A percentile compares a stretch with the other conserved stretches of the same genome.
These are phyloP conservation scores for Scedosporium minutisporum DNA, from an alignment of 2,329 filamentous ascomycete genomes.

Conservation along the genomic window DNA sequence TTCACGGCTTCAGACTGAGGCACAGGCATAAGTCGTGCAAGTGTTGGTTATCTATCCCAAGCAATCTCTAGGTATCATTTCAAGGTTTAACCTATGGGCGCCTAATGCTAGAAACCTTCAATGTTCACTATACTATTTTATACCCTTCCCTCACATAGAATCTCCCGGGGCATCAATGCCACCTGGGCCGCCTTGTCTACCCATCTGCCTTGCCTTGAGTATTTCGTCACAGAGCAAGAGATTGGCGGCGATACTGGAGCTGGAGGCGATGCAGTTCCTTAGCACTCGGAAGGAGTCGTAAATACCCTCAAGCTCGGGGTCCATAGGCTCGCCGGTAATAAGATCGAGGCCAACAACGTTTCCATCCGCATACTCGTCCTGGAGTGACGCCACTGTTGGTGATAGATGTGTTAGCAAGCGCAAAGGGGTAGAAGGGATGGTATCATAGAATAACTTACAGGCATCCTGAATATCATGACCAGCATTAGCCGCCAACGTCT, in stretches of 20 bases:
- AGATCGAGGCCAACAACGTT: slow-evolving; percentile 82
- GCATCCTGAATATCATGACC: slow-evolving; percentile 96
- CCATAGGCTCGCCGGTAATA: slow-evolving; percentile 84
- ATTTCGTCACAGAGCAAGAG: slow-evolving; percentile 92
- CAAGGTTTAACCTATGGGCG: neutral
- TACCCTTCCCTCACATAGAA: slow-evolving; percentile 32
- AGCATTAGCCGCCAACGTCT: slow-evolving; percentile 91
- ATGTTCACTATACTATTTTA: slow-evolving; percentile 2
- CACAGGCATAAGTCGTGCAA: too few species aligned
- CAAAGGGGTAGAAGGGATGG: neutral
- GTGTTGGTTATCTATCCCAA: neutral
- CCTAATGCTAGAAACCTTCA: neutral
- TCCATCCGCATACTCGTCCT: slow-evolving; percentile 78
- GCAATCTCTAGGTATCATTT: neutral
- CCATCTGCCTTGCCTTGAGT: slow-evolving; percentile 96
- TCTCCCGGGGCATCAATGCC: slow-evolving; percentile 54
- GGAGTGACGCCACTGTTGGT: slow-evolving; percentile 63
- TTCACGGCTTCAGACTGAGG: too few species aligned
- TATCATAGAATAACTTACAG: slow-evolving; percentile 37
- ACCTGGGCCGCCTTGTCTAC: slow-evolving; percentile 50
- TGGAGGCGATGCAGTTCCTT: slow-evolving; percentile 86
- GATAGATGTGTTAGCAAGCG: slow-evolving; percentile 2
- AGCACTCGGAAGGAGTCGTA: slow-evolving; percentile 95
- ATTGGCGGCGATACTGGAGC: slow-evolving; percentile 91
- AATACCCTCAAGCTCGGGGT: slow-evolving; percentile 82